Conservation (phyloP, 345 rosid species). For the Boechera retrofracta region DNA sequence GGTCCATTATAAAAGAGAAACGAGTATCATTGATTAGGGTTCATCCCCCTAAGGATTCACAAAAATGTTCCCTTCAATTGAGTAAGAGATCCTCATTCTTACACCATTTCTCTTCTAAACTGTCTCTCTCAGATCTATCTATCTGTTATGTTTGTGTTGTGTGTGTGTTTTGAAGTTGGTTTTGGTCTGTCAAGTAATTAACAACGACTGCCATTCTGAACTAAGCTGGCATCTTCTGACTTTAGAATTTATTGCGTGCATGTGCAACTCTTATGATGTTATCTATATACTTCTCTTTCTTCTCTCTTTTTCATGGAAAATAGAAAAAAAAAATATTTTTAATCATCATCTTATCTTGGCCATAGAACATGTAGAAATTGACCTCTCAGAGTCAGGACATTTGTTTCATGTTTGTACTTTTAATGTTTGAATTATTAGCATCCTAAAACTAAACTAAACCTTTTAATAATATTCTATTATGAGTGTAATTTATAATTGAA, state of each 20-base stretch:
- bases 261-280: conserved; percentile 40
- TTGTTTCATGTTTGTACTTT: conserved; percentile 17
- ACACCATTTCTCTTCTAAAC: conserved; percentile 40
- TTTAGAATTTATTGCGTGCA: conserved; percentile 41
- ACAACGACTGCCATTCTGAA: conserved; percentile 37
- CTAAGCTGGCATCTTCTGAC: conserved; percentile 41
- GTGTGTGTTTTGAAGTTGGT: conserved; percentile 40
- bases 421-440: not conserved
- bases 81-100: conserved; percentile 45
- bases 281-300: conserved; percentile 13
- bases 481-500: not conserved
- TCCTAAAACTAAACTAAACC: not conserved
- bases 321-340: not conserved
- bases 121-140: conserved; percentile 45
- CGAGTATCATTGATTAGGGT: conserved; percentile 40
- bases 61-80: conserved; percentile 23
- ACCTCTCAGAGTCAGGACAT: conserved; percentile 7
- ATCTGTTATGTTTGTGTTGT: conserved; percentile 45
- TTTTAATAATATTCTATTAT: not conserved
- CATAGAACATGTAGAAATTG: conserved; percentile 11
- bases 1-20: conserved; percentile 40
- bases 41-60: conserved; percentile 42
- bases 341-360: conserved; percentile 13
- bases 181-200: conserved; percentile 27
- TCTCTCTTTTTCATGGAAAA: conserved; percentile 1